Base-by-base conservation (phyloP, 306 rosid genomes). In the Begonia loranthoides region DNA sequence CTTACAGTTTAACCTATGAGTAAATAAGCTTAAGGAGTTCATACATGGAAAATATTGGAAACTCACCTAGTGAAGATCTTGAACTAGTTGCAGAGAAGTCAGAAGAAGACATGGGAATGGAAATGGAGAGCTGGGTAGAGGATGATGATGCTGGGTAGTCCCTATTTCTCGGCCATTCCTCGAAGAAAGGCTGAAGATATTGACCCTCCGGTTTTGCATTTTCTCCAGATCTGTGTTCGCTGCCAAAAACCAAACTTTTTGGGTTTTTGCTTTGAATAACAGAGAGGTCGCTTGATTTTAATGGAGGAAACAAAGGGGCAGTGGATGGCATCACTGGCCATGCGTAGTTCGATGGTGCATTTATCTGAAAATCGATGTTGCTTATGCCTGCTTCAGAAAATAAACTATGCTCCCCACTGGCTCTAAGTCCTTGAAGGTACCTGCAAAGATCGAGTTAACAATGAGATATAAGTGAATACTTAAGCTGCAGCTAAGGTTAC, bases 81-180 rank as follows among this genome's bases (percentile, higher is more conserved):
- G 69, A 58, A 51, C 73, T 67, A 2, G 72, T 66, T 15, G 66
- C 53, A 48, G 73, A 66, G 50, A 72, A 54, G 57, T 72, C 77
- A 0, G 73, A 59, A 0, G 77, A 62, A 33, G 58, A 52, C 66
- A 72, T 72, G 45, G 77, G 77, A 67, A 67, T 72, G 40, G 77
- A 72, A 13, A 72, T 72, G 0, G 77, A 72, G 55, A 72, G 77
- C 70, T 72, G 77, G 40, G 77, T 72, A 39, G 77, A 57, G 44
- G 77, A 72, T 66, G 59, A 72, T 14, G 77, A 62, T 45, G 73
- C 58, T 43, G 62, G 77, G 51, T 72, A 66, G 56, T 72, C 73
- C 62, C 70, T 46, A 53, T 66, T 53, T 67, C 62, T 72, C 8
- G 77, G 77, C 77, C 77, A 72, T 54, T 72, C 73, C 5, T 67